Conservation (phyloP, 306 rosid genomes). For the Dalbergia oliveri region DNA sequence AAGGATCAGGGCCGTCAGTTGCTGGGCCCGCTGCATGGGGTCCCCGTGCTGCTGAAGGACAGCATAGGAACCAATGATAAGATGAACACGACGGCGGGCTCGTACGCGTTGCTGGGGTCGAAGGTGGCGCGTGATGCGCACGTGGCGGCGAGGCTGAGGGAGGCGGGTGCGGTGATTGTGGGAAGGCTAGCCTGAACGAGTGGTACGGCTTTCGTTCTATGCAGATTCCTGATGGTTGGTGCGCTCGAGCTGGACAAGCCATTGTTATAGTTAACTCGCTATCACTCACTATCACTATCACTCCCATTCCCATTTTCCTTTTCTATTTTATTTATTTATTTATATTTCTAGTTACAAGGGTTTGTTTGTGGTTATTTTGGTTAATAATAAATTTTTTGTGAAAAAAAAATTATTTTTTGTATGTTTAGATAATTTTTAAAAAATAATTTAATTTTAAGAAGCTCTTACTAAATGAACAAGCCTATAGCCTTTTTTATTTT, state of each 20-base stretch:
- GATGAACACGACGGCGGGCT: constrained; percentile 69
- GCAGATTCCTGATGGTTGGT: constrained; percentile 52
- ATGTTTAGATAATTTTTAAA: too few species aligned
- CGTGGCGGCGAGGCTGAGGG: constrained; percentile 62
- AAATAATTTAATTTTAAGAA: too few species aligned
- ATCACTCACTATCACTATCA: too few species aligned
- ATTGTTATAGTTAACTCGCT: too few species aligned
- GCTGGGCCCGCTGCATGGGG: constrained; percentile 55
- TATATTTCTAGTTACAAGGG: too few species aligned
- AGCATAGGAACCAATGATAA: constrained; percentile 61
- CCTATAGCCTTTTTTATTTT: too few species aligned
- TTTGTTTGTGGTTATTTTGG: too few species aligned
- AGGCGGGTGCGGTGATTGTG: constrained; percentile 64
- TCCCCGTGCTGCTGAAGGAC: constrained; percentile 74
- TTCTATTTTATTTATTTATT: too few species aligned
- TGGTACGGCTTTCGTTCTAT: constrained; percentile 60
- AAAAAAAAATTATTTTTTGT: too few species aligned
- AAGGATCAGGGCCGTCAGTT: constrained; percentile 23
- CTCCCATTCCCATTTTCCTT: not conserved
- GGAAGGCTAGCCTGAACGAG: constrained; percentile 64
- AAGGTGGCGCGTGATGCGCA: constrained; percentile 67
- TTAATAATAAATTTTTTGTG: too few species aligned
- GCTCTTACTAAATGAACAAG: too few species aligned
- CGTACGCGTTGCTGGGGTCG: constrained; percentile 71
- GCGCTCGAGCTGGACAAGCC: constrained; percentile 65